Base-by-base conservation (phyloP, 768 basidiomycete genomes). In the Cystofilobasidium ferigula region DNA sequence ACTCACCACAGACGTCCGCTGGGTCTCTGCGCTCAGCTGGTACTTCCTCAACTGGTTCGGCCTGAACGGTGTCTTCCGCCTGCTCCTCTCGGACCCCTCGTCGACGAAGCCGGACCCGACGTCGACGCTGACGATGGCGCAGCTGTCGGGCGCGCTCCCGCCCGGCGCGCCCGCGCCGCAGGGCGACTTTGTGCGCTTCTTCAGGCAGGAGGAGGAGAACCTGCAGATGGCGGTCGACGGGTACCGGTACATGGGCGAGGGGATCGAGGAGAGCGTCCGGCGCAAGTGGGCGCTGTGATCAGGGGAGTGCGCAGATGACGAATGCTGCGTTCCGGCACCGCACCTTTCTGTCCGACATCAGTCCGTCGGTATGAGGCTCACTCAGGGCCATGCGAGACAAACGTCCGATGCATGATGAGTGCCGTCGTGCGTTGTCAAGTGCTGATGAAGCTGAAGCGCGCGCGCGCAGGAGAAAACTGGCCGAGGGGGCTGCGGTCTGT, bases 11-110 rank as follows among this genome's bases (percentile, higher is more conserved):
- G 94, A 98, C 76, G 95, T 97, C 14, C 84, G 89, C 77, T 99
- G 95, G 93, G 95, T 98, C 36, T 99, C 95, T 26, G 95, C 95
- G 14, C 80, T 98, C 62, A 93, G 90, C 22, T 98, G 95, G 95
- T 99, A 98, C 78, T 98, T 99, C 78, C 84, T 98, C 72, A 98
- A 97, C 80, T 89, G 97, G 78, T 98, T 99, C 76, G 62, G 58
- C 18, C 78, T 99, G 69, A 97, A 97, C 73, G 93, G 92, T 22
- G 77, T 99, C 22, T 99, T 98, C 79, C 88, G 87, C 57, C 85
- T 98, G 68, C 83, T 98, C 67, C 85, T 99, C 67, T 93, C 92
- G 12, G 82, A 82, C 45, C 47, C 34, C 34, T 16, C 14, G 8
- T 18, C 42, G 18, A 24, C 51, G 10, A 6, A 32, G 35, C 47